These are phyloP conservation scores for Phytomonas francai DNA, from an alignment of 208 protist genomes.

Conservation along the genomic window DNA sequence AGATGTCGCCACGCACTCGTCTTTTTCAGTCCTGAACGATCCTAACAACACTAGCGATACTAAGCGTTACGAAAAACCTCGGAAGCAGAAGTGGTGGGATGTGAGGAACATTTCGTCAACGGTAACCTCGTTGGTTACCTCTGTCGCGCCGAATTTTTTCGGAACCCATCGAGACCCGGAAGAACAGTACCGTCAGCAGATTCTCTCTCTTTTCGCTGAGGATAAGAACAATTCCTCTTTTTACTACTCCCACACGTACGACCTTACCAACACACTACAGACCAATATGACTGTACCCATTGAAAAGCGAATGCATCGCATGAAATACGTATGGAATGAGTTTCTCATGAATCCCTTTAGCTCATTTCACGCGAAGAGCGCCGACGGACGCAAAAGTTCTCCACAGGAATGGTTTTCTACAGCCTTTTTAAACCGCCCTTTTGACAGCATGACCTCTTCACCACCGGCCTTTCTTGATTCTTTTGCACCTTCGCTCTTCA, in stretches of 20 bases:
- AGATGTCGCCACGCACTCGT: background rate
- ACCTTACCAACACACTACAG: conserved; percentile 94
- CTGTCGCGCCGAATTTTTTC: background rate
- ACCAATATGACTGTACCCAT: conserved; percentile 74
- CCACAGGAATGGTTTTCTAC: background rate
- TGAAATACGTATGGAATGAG: conserved; percentile 85
- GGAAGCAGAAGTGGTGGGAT: background rate
- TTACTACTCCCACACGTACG: conserved; percentile 95
- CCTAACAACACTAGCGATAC: conserved; percentile 2
- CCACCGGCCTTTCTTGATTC: background rate
- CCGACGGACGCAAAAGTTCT: background rate
- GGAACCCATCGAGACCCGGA: background rate
- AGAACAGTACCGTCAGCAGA: background rate
- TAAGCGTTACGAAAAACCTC: conserved; percentile 1
- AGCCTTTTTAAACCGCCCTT: background rate
- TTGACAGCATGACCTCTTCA: background rate
- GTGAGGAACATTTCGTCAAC: background rate
- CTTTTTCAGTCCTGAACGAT: background rate
- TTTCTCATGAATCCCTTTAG: conserved; percentile 63
- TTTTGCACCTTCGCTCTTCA: conserved; percentile 2
- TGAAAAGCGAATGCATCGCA: conserved; percentile 13
- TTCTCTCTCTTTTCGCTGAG: conserved; percentile 10
- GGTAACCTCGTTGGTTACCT: background rate
- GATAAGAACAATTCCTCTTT: conserved; percentile 39
- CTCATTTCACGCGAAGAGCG: background rate